Base-by-base conservation (phyloP, 2,329 filamentous ascomycete genomes). In the Epichloe baconii region DNA sequence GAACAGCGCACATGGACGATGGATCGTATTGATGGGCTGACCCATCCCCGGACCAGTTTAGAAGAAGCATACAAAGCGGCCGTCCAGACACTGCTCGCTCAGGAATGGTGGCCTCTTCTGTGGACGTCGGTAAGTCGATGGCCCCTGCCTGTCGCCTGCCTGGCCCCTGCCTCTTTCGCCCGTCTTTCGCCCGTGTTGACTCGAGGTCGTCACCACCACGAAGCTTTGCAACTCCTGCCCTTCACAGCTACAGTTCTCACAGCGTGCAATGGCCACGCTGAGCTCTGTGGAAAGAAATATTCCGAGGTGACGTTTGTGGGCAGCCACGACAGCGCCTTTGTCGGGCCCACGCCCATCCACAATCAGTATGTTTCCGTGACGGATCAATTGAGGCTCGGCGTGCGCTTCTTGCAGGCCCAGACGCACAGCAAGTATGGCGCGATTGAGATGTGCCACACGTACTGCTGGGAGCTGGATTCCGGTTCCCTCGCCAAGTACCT, bases 311-410 rank as follows among this genome's bases (percentile, higher is more conserved):
- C 76, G n/a, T 75, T 78, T 53, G 66, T 82, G 17, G 83, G 81
- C 23, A 73, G 82, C 6, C 83, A 86, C 66, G 76, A 86, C 66
- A 77, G 76, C 14, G 75, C 80, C 38, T 86, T 86, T 59, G 75
- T 82, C 41, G 79, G 82, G 41, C 57, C 69, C 48, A 58, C 73
- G 8, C 71, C 72, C 1, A 65, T 71, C 52, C 67, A 82, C 53
- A 83, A 84, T 64, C 82, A 86, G 61, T 76, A 78, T 54, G 70
- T 80, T 48, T 71, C 75, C 5, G 74, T 82, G 23, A 73, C 73
- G 23, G 66, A 68, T 2, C 82, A 85, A 60, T 70, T 86, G 10
- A 66, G 77, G 48, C 67, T 77, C 35, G 83, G 83, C 15, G 74
- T 86, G 41, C 76, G 83, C 21, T 81, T 81, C 56, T 66, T 86